Evolutionary conservation across 345 rosid genomes (phyloP).

Genomic region (Hibiscus trionum): DNA sequence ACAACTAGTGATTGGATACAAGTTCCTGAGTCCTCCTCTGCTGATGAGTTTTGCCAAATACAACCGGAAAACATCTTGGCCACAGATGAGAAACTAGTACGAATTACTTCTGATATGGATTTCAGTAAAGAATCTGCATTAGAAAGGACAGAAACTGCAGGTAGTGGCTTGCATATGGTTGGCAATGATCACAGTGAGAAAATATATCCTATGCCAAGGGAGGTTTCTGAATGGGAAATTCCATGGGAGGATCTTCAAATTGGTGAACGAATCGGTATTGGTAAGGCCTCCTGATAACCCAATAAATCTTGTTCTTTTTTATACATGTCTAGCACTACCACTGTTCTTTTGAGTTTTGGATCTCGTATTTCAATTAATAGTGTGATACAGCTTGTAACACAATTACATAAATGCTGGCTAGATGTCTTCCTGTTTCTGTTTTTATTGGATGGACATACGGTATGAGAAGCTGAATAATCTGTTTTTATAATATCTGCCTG

Average conservation of each 20-base stretch:
- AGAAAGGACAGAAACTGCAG: constrained; percentile 23
- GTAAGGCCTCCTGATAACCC: constrained; percentile 34
- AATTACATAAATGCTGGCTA: not conserved
- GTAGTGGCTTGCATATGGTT: constrained; percentile 22
- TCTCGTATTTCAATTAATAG: not conserved
- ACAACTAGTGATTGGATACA: constrained; percentile 22
- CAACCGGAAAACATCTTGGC: constrained; percentile 24
- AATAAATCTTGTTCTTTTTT: constrained; percentile 4
- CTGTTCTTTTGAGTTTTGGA: not conserved
- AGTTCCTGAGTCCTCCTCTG: constrained; percentile 18
- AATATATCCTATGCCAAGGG: constrained; percentile 60
- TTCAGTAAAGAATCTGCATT: constrained; percentile 27
- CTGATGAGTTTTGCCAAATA: constrained; percentile 31
- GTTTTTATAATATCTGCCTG: not conserved
- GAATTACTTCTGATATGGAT: constrained; percentile 22
- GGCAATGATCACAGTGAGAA: constrained; percentile 40
- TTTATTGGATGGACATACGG: not conserved
- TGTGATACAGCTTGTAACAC: not conserved
- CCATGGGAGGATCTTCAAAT: constrained; percentile 91
- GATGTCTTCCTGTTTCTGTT: not conserved
- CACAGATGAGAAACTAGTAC: constrained; percentile 15
- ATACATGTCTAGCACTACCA: not conserved
- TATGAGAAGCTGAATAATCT: constrained; percentile 2
- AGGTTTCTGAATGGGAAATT: constrained; percentile 86
- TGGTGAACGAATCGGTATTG: constrained; percentile 98